Conservation (phyloP, 2,329 filamentous ascomycete species). For the Aspergillus intermedius region DNA sequence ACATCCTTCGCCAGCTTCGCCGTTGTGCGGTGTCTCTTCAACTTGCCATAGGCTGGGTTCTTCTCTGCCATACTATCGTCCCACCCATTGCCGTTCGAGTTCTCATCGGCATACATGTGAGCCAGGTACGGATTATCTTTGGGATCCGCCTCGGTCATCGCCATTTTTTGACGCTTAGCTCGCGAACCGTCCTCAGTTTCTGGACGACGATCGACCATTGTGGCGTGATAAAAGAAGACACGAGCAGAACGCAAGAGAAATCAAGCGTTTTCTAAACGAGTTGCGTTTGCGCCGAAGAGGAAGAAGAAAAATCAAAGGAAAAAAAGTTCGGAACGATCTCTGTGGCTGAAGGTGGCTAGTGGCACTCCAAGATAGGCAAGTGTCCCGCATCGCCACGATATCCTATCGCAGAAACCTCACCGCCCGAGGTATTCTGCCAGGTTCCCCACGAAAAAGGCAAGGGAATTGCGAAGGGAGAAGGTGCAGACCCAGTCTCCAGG, state of each 20-base stretch:
- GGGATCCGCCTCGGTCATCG: slow-evolving; percentile 44
- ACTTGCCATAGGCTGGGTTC: slow-evolving; percentile 52
- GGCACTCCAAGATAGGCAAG: slow-evolving; percentile 23
- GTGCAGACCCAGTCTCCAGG: slow-evolving; percentile 7
- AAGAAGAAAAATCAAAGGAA: slow-evolving; percentile 1
- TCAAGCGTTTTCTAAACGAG: not conserved
- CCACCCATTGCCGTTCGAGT: slow-evolving; percentile 24
- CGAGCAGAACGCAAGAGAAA: slow-evolving; percentile 9
- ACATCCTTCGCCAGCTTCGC: slow-evolving; percentile 63
- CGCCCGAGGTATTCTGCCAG: slow-evolving; percentile 6
- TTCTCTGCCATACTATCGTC: slow-evolving; percentile 14
- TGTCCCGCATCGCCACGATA: slow-evolving; percentile 22
- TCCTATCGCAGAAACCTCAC: slow-evolving; percentile 7
- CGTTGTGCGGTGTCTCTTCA: slow-evolving; percentile 76
- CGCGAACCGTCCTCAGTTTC: slow-evolving; percentile 45
- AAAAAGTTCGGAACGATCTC: not conserved
- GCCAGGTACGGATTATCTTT: slow-evolving; percentile 80
- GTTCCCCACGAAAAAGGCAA: slow-evolving; percentile 27
- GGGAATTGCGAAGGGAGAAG: slow-evolving; percentile 6
- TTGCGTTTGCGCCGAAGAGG: slow-evolving; percentile 4
- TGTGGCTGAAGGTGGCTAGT: slow-evolving; percentile 1
- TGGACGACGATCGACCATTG: slow-evolving; percentile 54
- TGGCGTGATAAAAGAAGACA: slow-evolving; percentile 9
- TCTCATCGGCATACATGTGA: slow-evolving; percentile 66
- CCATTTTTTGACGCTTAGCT: slow-evolving; percentile 51